These are phyloP conservation scores for Cercospora sp. DNA, from an alignment of 2,329 filamentous ascomycete species.

Conservation along the genomic window DNA sequence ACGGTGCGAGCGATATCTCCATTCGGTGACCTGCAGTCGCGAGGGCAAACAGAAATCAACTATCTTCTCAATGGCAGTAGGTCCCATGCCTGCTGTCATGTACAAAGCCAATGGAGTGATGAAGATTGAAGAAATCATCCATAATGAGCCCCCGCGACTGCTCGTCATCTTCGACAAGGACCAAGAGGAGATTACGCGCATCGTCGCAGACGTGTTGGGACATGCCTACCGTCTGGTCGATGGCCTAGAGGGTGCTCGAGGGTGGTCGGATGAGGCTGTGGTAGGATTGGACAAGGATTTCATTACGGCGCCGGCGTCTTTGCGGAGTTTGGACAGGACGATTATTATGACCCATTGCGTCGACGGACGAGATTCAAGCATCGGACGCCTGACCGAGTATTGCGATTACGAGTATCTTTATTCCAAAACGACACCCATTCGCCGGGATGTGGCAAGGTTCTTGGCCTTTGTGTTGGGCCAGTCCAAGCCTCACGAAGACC, in stretches of 20 bases:
- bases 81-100: conserved; percentile 24
- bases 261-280: conserved; percentile 62
- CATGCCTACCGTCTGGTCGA: conserved; percentile 65
- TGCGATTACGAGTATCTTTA: conserved; percentile 90
- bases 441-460: conserved; percentile 75
- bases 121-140: conserved; percentile 38
- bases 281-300: conserved; percentile 63
- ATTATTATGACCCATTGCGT: conserved; percentile 77
- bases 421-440: conserved; percentile 68
- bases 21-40: conserved; percentile 34
- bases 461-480: conserved; percentile 78
- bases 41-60: conserved; percentile 17
- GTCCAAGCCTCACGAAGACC: conserved; percentile 72
- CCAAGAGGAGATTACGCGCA: conserved; percentile 71
- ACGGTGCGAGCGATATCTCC: conserved; percentile 38
- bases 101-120: conserved; percentile 32
- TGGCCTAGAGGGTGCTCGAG: conserved; percentile 56
- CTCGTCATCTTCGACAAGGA: conserved; percentile 66
- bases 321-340: conserved; percentile 61
- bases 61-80: conserved; percentile 18
- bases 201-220: conserved; percentile 77
- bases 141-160: conserved; percentile 42
- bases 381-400: conserved; percentile 60
- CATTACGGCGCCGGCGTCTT: conserved; percentile 58
- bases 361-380: conserved; percentile 60